phyloP scores from a whole-genome alignment of 1,284 basidiomycete genomes.

The Blastosporella zonata region DNA sequence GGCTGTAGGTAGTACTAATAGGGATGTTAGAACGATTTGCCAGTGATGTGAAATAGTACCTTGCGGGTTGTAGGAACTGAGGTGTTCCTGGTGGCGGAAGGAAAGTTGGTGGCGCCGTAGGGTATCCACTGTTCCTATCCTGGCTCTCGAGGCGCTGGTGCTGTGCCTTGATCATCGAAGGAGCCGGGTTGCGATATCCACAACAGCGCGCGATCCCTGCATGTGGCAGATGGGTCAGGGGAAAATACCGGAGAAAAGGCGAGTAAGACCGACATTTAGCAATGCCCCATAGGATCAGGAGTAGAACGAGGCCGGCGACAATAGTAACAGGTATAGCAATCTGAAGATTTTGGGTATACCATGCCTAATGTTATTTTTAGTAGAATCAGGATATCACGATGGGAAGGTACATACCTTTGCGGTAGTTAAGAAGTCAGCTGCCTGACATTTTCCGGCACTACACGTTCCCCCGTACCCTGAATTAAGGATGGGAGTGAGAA shows the following conservation, averaged over 20 bases:
- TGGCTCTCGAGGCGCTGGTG: slow-evolving; percentile 32
- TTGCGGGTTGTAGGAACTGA: slow-evolving; percentile 15
- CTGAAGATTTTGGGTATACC: slow-evolving; percentile 76
- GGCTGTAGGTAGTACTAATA: slow-evolving; percentile 29
- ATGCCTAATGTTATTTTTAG: slow-evolving; percentile 39
- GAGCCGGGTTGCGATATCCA: slow-evolving; percentile 11
- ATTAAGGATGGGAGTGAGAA: slow-evolving; percentile 10
- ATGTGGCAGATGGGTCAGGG: neutral
- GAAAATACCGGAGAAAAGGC: neutral
- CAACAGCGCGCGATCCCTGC: slow-evolving; percentile 27
- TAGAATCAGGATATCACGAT: neutral
- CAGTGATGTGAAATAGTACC: slow-evolving; percentile 6
- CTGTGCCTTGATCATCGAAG: slow-evolving; percentile 18
- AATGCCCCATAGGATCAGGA: slow-evolving; percentile 48
- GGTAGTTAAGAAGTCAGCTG: slow-evolving; percentile 61
- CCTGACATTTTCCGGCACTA: slow-evolving; percentile 59
- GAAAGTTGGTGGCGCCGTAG: slow-evolving; percentile 14
- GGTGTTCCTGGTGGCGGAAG: slow-evolving; percentile 15
- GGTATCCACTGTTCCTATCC: slow-evolving; percentile 23
- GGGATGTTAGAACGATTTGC: neutral
- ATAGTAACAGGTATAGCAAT: slow-evolving; percentile 81
- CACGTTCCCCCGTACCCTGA: slow-evolving; percentile 77
- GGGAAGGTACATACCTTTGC: slow-evolving; percentile 47
- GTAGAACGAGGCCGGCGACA: slow-evolving; percentile 59
- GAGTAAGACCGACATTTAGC: slow-evolving; percentile 30